phyloP scores from a whole-genome alignment of 139 green algal genomes.

The Volvox reticuliferus region DNA sequence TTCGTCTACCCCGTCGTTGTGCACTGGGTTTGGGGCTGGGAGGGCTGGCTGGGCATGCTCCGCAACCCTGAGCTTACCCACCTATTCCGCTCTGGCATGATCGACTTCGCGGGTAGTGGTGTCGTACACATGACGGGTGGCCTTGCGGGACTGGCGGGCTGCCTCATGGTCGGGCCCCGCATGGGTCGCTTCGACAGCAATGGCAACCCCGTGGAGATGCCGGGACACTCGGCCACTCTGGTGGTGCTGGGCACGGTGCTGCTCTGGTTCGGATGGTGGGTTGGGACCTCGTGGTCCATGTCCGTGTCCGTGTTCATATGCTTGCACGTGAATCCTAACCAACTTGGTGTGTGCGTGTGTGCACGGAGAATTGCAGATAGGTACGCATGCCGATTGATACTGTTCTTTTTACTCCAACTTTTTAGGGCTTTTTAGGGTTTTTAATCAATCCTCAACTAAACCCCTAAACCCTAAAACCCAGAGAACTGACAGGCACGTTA shows the following conservation, averaged over 20 bases:
- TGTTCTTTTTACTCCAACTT: no score
- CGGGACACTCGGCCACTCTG: constrained; percentile 69
- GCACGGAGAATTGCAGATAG: no score
- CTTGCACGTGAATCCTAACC: no score
- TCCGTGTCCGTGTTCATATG: no score
- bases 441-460: no score
- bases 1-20: constrained; percentile 84
- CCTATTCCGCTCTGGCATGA: constrained; percentile 73
- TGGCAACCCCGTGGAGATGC: constrained; percentile 79
- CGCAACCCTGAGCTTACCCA: constrained; percentile 49
- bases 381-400: no score
- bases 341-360: no score
- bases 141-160: constrained; percentile 68
- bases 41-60: constrained; percentile 73
- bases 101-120: constrained; percentile 82
- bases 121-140: constrained; percentile 89
- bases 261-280: constrained; percentile 76
- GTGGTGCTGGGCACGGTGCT: constrained; percentile 79
- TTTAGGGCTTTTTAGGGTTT: no score
- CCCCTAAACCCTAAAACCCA: no score
- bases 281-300: neutral
- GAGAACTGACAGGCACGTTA: no score
- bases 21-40: constrained; percentile 75
- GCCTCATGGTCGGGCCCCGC: constrained; percentile 90
- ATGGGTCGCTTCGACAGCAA: constrained; percentile 92